phyloP scores from a whole-genome alignment of 306 rosid species.

The Pyrus bretschneideri region DNA sequence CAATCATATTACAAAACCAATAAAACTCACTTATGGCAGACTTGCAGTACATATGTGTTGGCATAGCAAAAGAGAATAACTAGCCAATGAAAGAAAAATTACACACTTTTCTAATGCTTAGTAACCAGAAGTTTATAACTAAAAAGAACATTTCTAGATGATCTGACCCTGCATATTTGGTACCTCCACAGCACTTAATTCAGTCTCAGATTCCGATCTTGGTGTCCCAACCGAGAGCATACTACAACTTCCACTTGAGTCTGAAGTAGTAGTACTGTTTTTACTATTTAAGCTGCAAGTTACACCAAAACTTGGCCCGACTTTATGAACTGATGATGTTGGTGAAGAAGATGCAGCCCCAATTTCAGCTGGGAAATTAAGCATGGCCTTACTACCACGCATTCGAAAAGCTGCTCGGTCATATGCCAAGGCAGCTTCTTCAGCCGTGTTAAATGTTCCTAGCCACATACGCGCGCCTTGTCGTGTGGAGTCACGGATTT shows the following conservation, averaged over 20 bases:
- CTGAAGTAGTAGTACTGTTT: background rate
- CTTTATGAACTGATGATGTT: background rate
- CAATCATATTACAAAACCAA: background rate
- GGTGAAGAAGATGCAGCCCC: constrained; percentile 26
- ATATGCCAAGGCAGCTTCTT: constrained; percentile 87
- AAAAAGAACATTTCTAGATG: background rate
- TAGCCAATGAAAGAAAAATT: background rate
- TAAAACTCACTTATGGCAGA: background rate
- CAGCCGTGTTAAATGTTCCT: constrained; percentile 80
- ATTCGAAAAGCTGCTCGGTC: constrained; percentile 76
- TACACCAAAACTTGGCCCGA: background rate
- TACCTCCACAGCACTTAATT: background rate
- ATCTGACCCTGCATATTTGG: background rate
- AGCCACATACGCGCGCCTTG: constrained; percentile 79
- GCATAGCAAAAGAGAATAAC: background rate
- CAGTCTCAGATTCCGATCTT: constrained; percentile 17
- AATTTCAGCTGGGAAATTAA: constrained; percentile 63
- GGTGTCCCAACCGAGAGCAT: constrained; percentile 11
- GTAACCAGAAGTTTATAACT: background rate
- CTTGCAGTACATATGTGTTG: background rate
- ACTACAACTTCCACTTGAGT: constrained; percentile 26
- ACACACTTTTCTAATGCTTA: background rate
- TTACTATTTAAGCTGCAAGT: background rate
- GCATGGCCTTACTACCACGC: constrained; percentile 75
- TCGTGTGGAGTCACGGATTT: constrained; percentile 71